Evolutionary conservation across 176 grass and related monocot species (phyloP), one percentile per base, ranked within the genome.

Genomic region (Paspalum notatum): DNA sequence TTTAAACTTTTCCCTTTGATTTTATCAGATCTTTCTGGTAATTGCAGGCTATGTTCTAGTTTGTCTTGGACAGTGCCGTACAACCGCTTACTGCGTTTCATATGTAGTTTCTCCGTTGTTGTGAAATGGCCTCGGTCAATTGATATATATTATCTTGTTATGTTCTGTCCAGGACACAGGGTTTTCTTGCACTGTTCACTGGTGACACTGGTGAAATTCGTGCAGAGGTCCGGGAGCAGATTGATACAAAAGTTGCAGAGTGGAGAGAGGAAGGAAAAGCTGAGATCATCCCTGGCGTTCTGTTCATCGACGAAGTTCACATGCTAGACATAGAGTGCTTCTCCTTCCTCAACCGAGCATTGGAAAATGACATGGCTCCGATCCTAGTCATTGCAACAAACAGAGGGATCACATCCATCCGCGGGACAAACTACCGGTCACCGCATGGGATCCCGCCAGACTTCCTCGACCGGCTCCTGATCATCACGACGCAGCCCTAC

Each of bases 181-280:
- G 96, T 11, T 99, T 95, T 89, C 89, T 99, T 63, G 96, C 96
- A 32, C 62, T 99, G 25, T 99, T 95, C 82, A 99, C 92, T 59
- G 96, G 96, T 65, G 96, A 95, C 79, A 99, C 96, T 46, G 96
- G 96, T 25, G 96, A 99, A 86, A 99, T 99, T 70, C 86, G 92
- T 76, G 88, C 90, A 53, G 96, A 95, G 82, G 92, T 95, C 13
- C 77, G 90, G 47, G 96, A 99, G 57, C 92, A 93, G 71, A 99
- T 95, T 25, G 92, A 99, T 40, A 91, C 90, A 7, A 99, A 99
- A 77, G 92, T 99, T 51, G 91, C 90, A 7, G 92, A 95, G 82
- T 99, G 96, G 96, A 93, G 89, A 55, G 96, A 95, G 78, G 96
- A 99, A 85, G 96, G 96, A 16, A 95, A 99, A 79, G 92, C 96